phyloP scores from a whole-genome alignment of 1,284 basidiomycete genomes.

The Microbotryum lychnidis-dioicae region DNA sequence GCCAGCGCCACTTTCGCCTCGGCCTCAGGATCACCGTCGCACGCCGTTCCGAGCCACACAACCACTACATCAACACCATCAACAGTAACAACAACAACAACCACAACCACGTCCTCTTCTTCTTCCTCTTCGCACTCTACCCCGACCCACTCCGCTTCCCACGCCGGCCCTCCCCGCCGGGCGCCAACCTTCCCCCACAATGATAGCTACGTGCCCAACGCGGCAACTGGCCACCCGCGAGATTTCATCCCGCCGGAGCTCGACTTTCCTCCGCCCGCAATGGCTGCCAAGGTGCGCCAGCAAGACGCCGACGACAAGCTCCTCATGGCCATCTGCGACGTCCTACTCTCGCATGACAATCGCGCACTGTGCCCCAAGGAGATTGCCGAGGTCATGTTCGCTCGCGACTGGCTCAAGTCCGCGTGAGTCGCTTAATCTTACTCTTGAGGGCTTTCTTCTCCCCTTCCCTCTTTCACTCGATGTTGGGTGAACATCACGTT shows the following conservation, averaged over 20 bases:
- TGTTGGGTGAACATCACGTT: not conserved
- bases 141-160: too few species aligned
- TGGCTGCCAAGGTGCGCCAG: constrained; percentile 16
- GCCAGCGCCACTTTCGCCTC: too few species aligned
- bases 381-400: constrained; percentile 33
- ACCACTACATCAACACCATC: too few species aligned
- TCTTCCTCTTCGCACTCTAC: too few species aligned
- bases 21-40: too few species aligned
- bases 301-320: constrained; percentile 31
- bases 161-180: too few species aligned
- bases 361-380: constrained; percentile 36
- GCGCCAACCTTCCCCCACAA: constrained; percentile 24
- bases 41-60: too few species aligned
- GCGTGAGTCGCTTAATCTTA: constrained; percentile 23
- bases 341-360: constrained; percentile 30
- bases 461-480: not conserved
- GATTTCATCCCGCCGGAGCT: constrained; percentile 22
- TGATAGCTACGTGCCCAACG: constrained; percentile 24
- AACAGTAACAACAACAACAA: too few species aligned
- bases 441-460: not conserved
- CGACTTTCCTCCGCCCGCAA: constrained; percentile 18
- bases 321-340: constrained; percentile 31
- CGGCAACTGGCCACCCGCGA: constrained; percentile 19
- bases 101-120: too few species aligned
- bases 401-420: constrained; percentile 30